Evolutionary conservation across 352 stramenopile genomes (phyloP), one percentile per base, ranked within the genome.

Genomic region (Phytophthora pinifolia): DNA sequence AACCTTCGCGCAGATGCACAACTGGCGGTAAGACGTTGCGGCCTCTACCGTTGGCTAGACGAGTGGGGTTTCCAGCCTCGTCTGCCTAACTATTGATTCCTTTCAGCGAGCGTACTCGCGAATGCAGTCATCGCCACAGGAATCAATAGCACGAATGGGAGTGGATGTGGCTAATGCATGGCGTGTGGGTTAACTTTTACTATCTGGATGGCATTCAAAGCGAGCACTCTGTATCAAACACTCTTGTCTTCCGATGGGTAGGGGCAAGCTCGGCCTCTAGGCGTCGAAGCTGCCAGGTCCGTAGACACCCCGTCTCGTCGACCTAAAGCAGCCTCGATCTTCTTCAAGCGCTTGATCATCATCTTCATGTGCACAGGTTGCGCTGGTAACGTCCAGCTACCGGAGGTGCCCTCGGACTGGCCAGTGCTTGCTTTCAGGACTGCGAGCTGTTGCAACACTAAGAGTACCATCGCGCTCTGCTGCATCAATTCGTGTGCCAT

Each of bases 321-420:
- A 39, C 45, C 44, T 31, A 74, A 31, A 1, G 52, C 54, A 14
- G 15, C 14, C 25, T 78, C 54, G 13, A 81, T 56, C 10, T 54
- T 68, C 18, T 68, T 77, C 5, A 82, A 25, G 20, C 68, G 59
- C 47, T 73, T 79, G 46, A 82, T 64, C 47, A 73, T 54, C 12
- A 25, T 62, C 32, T 74, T 82, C 41, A 88, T 58, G 49, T 80
- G 71, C 15, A 83, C 46, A 0, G 75, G 71, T 29, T 83, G 85
- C 18, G 83, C 67, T n/a, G 73, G 62, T 27, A 70, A 39, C 1
- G 39, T 62, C 62, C 62, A 70, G 10, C 30, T 58, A 27, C 10
- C 35, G 5, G n/a, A 12, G 0, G 8, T 14, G 22, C 49, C 52
- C 9, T 58, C 22, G 22, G 27, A 13, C 35, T 52, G 46, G 12